Evolutionary conservation across 768 basidiomycete species (phyloP).

Genomic region (Tricholoma matsutake): DNA sequence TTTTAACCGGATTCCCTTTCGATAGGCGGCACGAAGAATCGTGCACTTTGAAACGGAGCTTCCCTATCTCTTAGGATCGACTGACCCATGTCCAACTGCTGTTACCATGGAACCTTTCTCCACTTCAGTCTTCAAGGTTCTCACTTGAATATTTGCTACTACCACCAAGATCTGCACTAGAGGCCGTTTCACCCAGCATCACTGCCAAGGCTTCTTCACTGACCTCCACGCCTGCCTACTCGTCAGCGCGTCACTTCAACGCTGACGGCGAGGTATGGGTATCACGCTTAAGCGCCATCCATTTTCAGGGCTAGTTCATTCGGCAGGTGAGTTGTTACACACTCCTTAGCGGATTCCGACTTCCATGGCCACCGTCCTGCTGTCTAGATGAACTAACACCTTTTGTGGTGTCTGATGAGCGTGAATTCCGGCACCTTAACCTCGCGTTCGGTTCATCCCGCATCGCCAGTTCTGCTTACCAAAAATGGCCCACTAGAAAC

Average conservation of each 20-base stretch:
- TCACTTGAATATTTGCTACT: no score
- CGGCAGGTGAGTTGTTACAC: conserved; percentile 89
- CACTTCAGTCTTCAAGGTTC: no score
- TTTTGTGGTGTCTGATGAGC: conserved; percentile 57
- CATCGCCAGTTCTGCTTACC: conserved; percentile 70
- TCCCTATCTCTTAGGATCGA: conserved; percentile 74
- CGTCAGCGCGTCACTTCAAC: conserved; percentile 68
- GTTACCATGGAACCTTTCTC: no score
- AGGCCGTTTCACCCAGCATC: no score
- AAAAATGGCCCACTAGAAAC: conserved; percentile 82
- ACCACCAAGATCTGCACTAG: no score
- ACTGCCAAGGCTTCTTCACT: no score
- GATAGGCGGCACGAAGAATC: conserved; percentile 64
- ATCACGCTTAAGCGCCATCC: conserved; percentile 86
- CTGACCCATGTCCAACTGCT: no score
- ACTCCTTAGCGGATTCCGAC: conserved; percentile 84
- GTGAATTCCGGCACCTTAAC: conserved; percentile 78
- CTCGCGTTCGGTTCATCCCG: conserved; percentile 67
- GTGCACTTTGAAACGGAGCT: conserved; percentile 68
- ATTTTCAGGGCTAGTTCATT: conserved; percentile 91
- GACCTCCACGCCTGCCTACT: conserved; percentile 80
- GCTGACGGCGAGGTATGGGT: conserved; percentile 81
- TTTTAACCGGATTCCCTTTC: conserved; percentile 79
- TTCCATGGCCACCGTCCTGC: conserved; percentile 79
- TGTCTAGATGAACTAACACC: no score